phyloP scores from a whole-genome alignment of 305 asterid species.

The Rubia occidens region DNA sequence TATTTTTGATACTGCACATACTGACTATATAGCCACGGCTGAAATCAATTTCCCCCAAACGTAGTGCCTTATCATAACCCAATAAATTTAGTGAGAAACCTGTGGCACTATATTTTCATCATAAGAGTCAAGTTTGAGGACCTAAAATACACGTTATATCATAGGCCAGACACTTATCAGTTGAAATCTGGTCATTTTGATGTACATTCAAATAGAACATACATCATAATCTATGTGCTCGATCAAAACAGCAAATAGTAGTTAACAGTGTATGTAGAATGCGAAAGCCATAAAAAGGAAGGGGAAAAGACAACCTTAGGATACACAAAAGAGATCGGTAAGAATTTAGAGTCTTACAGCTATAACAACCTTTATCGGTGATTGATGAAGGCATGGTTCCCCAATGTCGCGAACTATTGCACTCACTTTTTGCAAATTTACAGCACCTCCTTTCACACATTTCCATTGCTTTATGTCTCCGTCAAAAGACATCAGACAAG shows the following conservation, averaged over 20 bases:
- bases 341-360: slow-evolving; percentile 39
- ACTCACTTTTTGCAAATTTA: slow-evolving; percentile 71
- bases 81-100: not conserved
- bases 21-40: not conserved
- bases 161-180: not conserved
- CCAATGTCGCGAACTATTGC: slow-evolving; percentile 90
- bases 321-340: slow-evolving; percentile 1
- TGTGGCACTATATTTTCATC: not conserved
- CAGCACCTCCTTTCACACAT: slow-evolving; percentile 67
- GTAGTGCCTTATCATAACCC: not conserved
- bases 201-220: not conserved
- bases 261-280: not conserved
- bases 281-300: not conserved
- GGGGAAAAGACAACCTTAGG: not conserved
- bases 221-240: not conserved
- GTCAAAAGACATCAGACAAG: slow-evolving; percentile 77
- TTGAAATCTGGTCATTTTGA: not conserved
- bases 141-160: not conserved
- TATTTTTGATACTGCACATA: not conserved
- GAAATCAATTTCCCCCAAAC: not conserved
- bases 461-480: slow-evolving; percentile 70
- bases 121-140: not conserved
- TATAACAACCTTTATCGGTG: slow-evolving; percentile 76
- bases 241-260: not conserved
- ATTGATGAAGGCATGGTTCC: slow-evolving; percentile 89